These are phyloP conservation scores for Hygrophila difformis DNA, from an alignment of 257 asterid species.

Conservation along the genomic window DNA sequence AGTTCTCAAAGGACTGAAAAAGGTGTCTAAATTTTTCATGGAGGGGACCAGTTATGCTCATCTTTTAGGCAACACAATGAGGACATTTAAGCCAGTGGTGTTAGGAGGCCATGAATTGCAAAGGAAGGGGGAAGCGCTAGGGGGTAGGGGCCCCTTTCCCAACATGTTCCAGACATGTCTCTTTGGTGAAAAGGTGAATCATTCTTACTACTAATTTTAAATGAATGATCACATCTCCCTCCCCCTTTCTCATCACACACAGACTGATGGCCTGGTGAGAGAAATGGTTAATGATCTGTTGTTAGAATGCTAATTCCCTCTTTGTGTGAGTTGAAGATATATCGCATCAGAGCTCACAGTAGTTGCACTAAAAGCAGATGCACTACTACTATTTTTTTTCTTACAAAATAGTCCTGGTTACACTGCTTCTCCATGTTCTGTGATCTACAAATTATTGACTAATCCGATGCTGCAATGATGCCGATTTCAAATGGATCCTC, in stretches of 20 bases:
- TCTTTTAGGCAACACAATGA: conserved; percentile 25
- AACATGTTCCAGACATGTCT: conserved; percentile 78
- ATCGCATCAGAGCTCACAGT: conserved; percentile 10
- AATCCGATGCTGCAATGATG: conserved; percentile 6
- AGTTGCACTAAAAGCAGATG: conserved; percentile 16
- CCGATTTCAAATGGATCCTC: conserved; percentile 19
- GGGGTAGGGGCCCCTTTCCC: conserved; percentile 20
- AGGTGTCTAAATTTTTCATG: not conserved
- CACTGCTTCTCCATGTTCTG: conserved; percentile 17
- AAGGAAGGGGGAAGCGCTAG: not conserved
- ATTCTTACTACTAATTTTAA: not conserved
- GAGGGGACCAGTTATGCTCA: conserved; percentile 18
- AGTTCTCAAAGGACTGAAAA: not conserved
- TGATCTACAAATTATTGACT: conserved; percentile 16
- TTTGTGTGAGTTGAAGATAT: not conserved
- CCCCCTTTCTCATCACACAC: not conserved
- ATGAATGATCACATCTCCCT: conserved; percentile 5
- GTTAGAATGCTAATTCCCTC: no score
- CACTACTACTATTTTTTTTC: no score
- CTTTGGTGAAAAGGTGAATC: conserved; percentile 17
- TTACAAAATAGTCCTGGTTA: conserved; percentile 9
- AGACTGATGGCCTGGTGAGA: no score
- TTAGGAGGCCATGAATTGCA: conserved; percentile 11
- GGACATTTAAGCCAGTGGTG: conserved; percentile 25
- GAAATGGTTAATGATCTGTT: no score